Evolutionary conservation across 169 alveolate genomes (phyloP).

Genomic region (Plasmodium knowlesi): DNA sequence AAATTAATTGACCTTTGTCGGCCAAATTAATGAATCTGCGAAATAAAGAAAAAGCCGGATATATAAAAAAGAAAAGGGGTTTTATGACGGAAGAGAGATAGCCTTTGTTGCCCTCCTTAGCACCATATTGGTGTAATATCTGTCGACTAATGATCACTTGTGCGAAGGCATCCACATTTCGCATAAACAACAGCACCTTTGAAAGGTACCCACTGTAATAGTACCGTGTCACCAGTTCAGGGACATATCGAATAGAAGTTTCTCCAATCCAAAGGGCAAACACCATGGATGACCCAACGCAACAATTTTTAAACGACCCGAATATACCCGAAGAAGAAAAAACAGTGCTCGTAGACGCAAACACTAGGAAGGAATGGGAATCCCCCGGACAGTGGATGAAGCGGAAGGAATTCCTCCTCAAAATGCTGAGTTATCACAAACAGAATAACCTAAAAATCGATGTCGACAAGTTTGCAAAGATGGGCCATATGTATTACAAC

Average conservation of each 20-base stretch:
- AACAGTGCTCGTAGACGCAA: constrained; percentile 52
- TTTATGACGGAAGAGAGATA: background rate
- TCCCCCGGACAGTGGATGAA: constrained; percentile 71
- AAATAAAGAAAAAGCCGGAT: background rate
- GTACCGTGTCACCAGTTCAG: background rate
- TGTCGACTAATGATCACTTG: background rate
- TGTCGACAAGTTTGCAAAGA: constrained; percentile 65
- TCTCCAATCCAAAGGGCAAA: background rate
- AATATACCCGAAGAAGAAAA: constrained; percentile 37
- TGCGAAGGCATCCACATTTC: background rate
- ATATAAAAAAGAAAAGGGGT: background rate
- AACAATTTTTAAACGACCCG: background rate
- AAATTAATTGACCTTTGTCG: background rate
- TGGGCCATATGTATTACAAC: constrained; percentile 76
- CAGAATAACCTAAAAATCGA: constrained; percentile 37
- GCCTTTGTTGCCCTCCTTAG: background rate
- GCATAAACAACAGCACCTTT: background rate
- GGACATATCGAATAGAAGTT: background rate
- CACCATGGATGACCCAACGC: background rate
- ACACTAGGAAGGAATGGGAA: constrained; percentile 66
- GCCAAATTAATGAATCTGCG: background rate
- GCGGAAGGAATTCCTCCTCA: constrained; percentile 70
- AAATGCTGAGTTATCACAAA: constrained; percentile 70
- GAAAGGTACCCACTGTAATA: background rate
- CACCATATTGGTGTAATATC: background rate